Conservation (phyloP, 108 stramenopile species). For the Fragilaria radians region DNA sequence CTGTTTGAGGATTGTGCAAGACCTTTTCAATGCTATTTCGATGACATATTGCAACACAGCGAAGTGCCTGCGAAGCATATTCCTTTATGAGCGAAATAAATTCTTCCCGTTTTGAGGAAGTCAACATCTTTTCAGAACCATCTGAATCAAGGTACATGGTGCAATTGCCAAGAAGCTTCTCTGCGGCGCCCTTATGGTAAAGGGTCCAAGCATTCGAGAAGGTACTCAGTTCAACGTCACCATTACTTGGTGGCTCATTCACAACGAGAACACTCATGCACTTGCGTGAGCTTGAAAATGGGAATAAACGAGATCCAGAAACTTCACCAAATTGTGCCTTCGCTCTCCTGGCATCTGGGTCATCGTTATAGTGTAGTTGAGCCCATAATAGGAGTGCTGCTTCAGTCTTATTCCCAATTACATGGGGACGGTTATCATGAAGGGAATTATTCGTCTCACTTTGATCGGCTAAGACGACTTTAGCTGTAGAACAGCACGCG, state of each 20-base stretch:
- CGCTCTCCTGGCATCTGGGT: slow-evolving; percentile 38
- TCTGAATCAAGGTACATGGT: slow-evolving; percentile 44
- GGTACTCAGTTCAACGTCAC: no score
- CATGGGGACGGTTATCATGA: slow-evolving; percentile 32
- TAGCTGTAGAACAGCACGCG: slow-evolving; percentile 58
- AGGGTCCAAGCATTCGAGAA: no score
- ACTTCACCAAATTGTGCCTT: slow-evolving; percentile 46
- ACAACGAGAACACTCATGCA: slow-evolving; percentile 64
- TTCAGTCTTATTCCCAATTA: slow-evolving; percentile 73
- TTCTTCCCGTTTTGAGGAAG: slow-evolving; percentile 35
- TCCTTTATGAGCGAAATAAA: slow-evolving; percentile 36
- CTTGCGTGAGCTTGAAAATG: slow-evolving; percentile 54
- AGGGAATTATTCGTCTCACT: slow-evolving; percentile 8
- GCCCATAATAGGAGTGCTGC: slow-evolving; percentile 55
- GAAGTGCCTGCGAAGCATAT: slow-evolving; percentile 49
- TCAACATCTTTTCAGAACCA: slow-evolving; percentile 46
- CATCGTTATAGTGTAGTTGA: slow-evolving; percentile 42
- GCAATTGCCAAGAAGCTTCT: slow-evolving; percentile 50
- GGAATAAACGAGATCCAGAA: slow-evolving; percentile 56
- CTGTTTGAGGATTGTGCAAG: slow-evolving; percentile 10
- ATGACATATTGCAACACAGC: slow-evolving; percentile 60
- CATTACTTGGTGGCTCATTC: slow-evolving; percentile 16
- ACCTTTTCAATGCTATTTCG: slow-evolving; percentile 34
- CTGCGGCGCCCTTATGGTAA: slow-evolving; percentile 75
- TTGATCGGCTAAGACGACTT: slow-evolving; percentile 25